Base-by-base conservation (phyloP, 73 alveolate genomes). In the Tetrahymena thermophila region DNA sequence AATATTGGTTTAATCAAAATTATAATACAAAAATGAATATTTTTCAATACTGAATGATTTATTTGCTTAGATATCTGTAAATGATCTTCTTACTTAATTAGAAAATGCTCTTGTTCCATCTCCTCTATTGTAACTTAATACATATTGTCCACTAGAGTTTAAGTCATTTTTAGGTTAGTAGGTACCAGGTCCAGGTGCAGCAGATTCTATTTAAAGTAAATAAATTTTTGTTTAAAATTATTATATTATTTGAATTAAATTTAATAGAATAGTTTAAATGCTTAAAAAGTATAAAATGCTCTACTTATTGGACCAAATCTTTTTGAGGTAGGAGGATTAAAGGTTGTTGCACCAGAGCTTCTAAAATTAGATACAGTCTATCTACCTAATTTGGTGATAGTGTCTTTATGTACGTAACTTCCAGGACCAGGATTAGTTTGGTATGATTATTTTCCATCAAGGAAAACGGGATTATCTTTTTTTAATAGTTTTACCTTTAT, bases 351-450 rank as follows among this genome's bases (percentile, higher is more conserved):
- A 1, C 89, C 89, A 3, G 89, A 71, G 11, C 89, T 71, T 71
- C 37, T 71, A 71, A 71, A 71, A n/a, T 71, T 71, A 71, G 89
- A 71, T n/a, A 71, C 13, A 5, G 89, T 71, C n/a, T 71, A 71
- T 71, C 38, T 71, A 71, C 89, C 89, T n/a, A 28, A n/a, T 71
- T 71, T 89, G 8, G 97, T 85, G 31, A 85, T 57, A 13, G 95
- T 71, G 19, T 93, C 94, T 34, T 89, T 35, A 43, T 42, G 57
- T 16, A 43, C 43, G 55, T 95, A 95, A 25, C 56, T 8, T 35
- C 97, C 97, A 50, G 97, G 97, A 13, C 97, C 97, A 85, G 97
- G 97, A 11, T 94, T 95, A 23, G 50, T 95, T 93, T 95, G 58
- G n/a, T 71, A 71, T 28, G 89, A 71, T 19, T 71, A 19, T 17